Evolutionary conservation across 1,284 basidiomycete genomes (phyloP), one percentile per base, ranked within the genome.

Genomic region (Athelia sp.): DNA sequence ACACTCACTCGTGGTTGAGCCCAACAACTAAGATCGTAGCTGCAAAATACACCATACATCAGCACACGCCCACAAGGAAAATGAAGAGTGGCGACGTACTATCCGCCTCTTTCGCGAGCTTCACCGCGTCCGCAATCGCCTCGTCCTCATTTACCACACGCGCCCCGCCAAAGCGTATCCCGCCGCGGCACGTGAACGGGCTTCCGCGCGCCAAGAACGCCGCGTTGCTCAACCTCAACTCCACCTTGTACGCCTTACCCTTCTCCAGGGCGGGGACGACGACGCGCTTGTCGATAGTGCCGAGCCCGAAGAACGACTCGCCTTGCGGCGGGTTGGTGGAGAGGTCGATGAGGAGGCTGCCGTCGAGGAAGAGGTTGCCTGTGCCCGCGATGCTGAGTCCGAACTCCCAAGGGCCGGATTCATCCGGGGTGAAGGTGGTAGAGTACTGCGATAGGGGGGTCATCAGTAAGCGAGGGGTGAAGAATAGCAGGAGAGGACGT

Each of bases 341-440:
- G 53, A 78, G 72, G 50, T 79, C 78, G 38, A 81, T 65, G 46
- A 78, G 52, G 21, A 75, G 66, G 46, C 71, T 63, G 3, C 71
- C 71, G 51, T 82, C 68, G 35, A 82, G 53, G 62, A 73, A 79
- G 11, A 82, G 61, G 48, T 73, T 72, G 3, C 69, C 74, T n/a
- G 63, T 55, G 3, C 78, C 76, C 22, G 70, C 66, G n/a, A 76
- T 59, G 45, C 65, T 71, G 13, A 81, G 56, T 2, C 76, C 75
- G 43, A 83, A 63, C 47, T 76, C 70, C 69, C 72, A 81, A 45
- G 71, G 62, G 6, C 72, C 74, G 51, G 32, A 46, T 49, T 52
- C 52, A n/a, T 72, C 67, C 6, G 71, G 72, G 14, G 56, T 59
- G 54, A 77, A 75, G 15, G 68, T 70, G 2, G 70, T 66, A 32